These are phyloP conservation scores for Diutina sp. DNA, from an alignment of 1,139 yeast genomes.

Conservation along the genomic window DNA sequence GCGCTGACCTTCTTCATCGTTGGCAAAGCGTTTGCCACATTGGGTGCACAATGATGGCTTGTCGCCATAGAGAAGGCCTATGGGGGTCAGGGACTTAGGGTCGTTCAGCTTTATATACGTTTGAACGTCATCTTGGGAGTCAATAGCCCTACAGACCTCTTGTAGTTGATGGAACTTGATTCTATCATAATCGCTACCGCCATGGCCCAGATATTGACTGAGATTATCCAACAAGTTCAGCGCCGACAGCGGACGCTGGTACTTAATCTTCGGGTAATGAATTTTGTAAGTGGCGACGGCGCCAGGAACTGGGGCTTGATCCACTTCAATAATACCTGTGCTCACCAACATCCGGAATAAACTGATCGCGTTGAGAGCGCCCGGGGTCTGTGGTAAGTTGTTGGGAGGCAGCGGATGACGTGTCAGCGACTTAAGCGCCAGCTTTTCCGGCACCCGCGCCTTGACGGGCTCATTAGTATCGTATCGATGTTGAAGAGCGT, in stretches of 20 bases:
- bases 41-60: slow-evolving; percentile 76
- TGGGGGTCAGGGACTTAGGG: slow-evolving; percentile 12
- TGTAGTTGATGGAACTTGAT: slow-evolving; percentile 16
- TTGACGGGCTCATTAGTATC: background rate
- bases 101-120: slow-evolving; percentile 22
- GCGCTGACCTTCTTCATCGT: slow-evolving; percentile 43
- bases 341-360: slow-evolving; percentile 1
- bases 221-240: background rate
- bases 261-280: background rate
- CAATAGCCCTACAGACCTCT: slow-evolving; percentile 8
- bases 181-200: slow-evolving; percentile 13
- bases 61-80: slow-evolving; percentile 36
- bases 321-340: background rate
- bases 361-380: background rate
- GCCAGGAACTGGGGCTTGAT: slow-evolving; percentile 1
- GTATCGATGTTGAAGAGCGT: background rate
- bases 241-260: background rate
- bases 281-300: slow-evolving; percentile 2
- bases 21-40: slow-evolving; percentile 79
- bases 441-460: background rate
- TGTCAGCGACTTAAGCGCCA: background rate
- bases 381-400: background rate
- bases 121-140: slow-evolving; percentile 15
- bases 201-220: slow-evolving; percentile 10
- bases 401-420: background rate